A percentile compares a stretch with the other conserved stretches of the same genome.
Conservation (phyloP, 257 asterid genomes). For the Fraxinus americana region DNA sequence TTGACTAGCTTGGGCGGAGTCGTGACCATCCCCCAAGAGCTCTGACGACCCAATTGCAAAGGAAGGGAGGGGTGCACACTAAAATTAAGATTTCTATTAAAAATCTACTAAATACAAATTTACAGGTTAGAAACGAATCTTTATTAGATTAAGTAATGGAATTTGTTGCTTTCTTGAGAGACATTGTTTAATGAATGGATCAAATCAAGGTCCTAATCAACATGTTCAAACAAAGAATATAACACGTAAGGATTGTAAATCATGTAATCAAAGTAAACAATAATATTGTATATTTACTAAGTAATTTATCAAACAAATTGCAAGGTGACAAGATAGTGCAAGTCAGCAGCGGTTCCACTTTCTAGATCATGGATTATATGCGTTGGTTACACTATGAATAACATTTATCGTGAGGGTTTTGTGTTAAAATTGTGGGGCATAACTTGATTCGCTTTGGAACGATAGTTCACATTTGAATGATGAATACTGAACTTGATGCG, state of each 20-base stretch:
- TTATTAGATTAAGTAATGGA: not conserved
- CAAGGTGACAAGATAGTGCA: not conserved
- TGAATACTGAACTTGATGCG: not conserved
- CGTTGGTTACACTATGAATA: not conserved
- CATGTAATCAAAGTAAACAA: not conserved
- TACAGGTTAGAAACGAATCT: not conserved
- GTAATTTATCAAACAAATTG: not conserved
- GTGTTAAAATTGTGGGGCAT: too few relatives aligned
- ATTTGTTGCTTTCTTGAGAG: slow-evolving; percentile 1
- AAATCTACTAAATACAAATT: not conserved
- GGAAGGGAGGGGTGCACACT: too few relatives aligned
- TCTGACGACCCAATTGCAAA: too few relatives aligned
- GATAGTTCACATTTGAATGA: not conserved
- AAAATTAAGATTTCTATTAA: not conserved
- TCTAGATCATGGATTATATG: not conserved
- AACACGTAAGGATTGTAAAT: not conserved
- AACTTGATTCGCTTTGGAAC: not conserved
- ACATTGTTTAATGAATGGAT: not conserved
- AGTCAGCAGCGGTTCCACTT: not conserved
- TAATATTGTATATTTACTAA: not conserved
- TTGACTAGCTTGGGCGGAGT: not conserved
- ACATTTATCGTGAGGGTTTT: not conserved
- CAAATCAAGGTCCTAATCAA: not conserved
- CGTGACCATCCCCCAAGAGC: too few relatives aligned
- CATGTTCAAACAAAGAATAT: not conserved